Base-by-base conservation (phyloP, 2,329 filamentous ascomycete genomes). In the Aaosphaeria arxii region DNA sequence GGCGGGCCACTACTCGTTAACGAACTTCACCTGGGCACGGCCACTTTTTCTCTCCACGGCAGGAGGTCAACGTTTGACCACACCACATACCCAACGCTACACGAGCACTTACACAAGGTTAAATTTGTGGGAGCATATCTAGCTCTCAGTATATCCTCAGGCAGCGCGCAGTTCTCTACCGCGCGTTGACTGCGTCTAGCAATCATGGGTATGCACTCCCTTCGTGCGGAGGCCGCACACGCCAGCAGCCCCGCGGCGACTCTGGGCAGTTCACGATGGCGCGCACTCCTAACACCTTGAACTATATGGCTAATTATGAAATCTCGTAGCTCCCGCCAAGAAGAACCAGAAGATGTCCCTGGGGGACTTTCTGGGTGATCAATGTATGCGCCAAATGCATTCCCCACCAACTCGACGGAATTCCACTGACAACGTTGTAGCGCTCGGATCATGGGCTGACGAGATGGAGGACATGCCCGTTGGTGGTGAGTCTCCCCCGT, bases 321-420 rank as follows among this genome's bases (percentile, higher is more conserved):
- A 52, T 45, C 47, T 43, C 70, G 52, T 68, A 95, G 91, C 88
- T 82, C 89, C 91, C 74, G 95, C 95, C 80, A 88, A 90, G 79
- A 87, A 95, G 77, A 81, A 84, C 74, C 87, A 95, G 85, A 99
- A 95, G 82, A 92, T 99, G 88, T 90, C 89, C 80, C 86, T 97
- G 71, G 89, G 90, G 81, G 89, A 90, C 77, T 99, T 99, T 83
- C 83, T 99, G 80, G 82, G 82, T 71, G 90, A 96, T 74, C 83
- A 90, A 75, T 86, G 92, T 96, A 82, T 75, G 89, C 64, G 62
- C 59, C 58, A 24, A 24, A 24, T 24, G 17, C 17, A 24, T 24
- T 24, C 17, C 17, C 17, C 17, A 24, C 17, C 17, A 24, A 24
- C 17, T 24, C 17, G 17, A 24, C 17, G 17, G 17, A 24, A 24